These are phyloP conservation scores for Salix brachista DNA, from an alignment of 345 rosid species.

Conservation along the genomic window DNA sequence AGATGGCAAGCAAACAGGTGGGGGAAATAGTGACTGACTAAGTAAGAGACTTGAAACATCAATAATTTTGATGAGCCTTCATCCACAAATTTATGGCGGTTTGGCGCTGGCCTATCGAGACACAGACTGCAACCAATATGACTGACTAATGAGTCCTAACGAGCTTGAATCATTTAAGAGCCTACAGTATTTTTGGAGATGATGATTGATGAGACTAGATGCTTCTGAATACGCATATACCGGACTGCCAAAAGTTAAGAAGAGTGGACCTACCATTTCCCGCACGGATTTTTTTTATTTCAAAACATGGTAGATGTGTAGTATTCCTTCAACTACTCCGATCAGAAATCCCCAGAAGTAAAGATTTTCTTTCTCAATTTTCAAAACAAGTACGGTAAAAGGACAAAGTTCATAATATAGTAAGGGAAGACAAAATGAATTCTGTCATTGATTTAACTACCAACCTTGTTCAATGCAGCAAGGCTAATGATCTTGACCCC, in stretches of 20 bases:
- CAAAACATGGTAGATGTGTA: slow-evolving; percentile 4
- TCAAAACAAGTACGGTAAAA: background rate
- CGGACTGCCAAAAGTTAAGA: background rate
- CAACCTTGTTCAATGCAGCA: slow-evolving; percentile 89
- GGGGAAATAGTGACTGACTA: too few relatives aligned
- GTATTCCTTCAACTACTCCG: slow-evolving; percentile 30
- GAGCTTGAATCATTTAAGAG: background rate
- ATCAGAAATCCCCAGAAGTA: background rate
- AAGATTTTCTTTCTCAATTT: background rate
- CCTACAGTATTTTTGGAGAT: background rate
- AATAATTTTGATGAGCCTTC: too few relatives aligned
- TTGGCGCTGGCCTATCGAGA: background rate
- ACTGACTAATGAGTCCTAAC: background rate
- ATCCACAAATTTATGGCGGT: background rate
- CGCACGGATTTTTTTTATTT: background rate
- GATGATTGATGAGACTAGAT: background rate
- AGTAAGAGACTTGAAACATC: too few relatives aligned
- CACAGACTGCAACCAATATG: background rate
- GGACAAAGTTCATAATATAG: background rate
- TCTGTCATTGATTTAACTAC: background rate
- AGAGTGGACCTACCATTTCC: background rate
- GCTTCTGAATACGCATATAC: background rate
- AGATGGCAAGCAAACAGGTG: background rate
- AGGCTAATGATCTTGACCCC: slow-evolving; percentile 95
- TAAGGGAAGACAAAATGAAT: too few relatives aligned